Base-by-base conservation (phyloP, 129 eudicot species). In the Oenanthe sinensis region DNA sequence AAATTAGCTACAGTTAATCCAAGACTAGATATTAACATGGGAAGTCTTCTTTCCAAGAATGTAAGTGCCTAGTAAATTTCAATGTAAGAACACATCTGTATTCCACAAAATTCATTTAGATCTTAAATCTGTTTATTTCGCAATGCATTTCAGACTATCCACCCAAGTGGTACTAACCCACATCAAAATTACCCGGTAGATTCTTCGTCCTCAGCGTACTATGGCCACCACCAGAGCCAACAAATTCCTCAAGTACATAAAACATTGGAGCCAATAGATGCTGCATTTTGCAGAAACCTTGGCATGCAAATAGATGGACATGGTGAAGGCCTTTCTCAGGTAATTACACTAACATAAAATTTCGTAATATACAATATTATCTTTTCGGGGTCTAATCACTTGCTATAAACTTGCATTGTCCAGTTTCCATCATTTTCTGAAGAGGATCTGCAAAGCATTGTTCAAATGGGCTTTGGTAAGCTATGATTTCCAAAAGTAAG, bases 361-460 rank as follows among this genome's bases (percentile, higher is more conserved):
- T 6, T 75, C 1, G 17, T 15, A 39, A 36, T 37, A 48, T 33
- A 33, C 36, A 33, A 33, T 33, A 33, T 33, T 44, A 44, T 6
- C 17, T 45, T 26, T 45, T 26, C 12, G 36, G 49, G 77, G 36
- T n/a, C 37, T 74, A 45, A 74, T 74, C 4, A 45, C 58, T 46
- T 24, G 19, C 13, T 9, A 3, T 72, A 2, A 58, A 22, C 42
- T 28, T 8, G 10, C n/a, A 46, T n/a, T 78, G 48, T 47, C 8
- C 83, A 93, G 98, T 85, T 88, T 78, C 79, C 88, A 5, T 78
- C 88, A 78, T 84, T 94, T 46, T 86, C 86, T 74, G 97, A 88
- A 79, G 96, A 89, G 70, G 98, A 94, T 74, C 87, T 94, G 72
- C 91, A 91, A 46, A 94, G 92, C 88, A 88, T 94, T 84, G 97